Conservation (phyloP, 106 monocot species). For the Posidonia australis region DNA sequence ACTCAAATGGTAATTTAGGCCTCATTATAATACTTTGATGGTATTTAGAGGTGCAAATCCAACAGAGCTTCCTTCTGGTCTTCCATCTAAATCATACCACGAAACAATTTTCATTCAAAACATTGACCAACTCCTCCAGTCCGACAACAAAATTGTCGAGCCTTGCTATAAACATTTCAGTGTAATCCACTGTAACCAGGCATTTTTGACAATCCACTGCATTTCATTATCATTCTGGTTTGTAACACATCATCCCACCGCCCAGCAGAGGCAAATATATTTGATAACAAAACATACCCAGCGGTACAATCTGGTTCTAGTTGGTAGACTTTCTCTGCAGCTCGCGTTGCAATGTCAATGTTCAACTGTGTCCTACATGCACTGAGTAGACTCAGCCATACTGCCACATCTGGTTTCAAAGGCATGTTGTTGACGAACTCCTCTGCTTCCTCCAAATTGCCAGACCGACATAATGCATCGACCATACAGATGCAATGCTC, state of each 20-base stretch:
- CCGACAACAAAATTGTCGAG: background rate
- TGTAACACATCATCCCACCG: constrained; percentile 53
- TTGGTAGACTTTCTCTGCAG: constrained; percentile 36
- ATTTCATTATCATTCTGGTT: constrained; percentile 45
- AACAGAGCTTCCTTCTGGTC: background rate
- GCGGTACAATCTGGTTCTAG: constrained; percentile 48
- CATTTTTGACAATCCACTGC: constrained; percentile 30
- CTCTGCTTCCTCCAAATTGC: constrained; percentile 52
- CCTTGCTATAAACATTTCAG: background rate
- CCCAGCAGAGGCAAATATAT: constrained; percentile 55
- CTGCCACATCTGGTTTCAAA: constrained; percentile 29
- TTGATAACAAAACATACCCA: constrained; percentile 53
- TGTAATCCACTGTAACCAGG: constrained; percentile 39
- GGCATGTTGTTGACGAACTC: constrained; percentile 49
- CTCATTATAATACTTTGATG: no score
- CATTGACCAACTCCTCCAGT: background rate
- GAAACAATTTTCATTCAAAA: background rate
- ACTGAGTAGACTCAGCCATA: constrained; percentile 64
- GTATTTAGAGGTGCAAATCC: no score
- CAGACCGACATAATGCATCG: constrained; percentile 61
- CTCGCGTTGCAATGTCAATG: constrained; percentile 31
- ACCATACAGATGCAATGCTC: constrained; percentile 82
- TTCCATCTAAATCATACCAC: background rate
- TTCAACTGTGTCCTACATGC: constrained; percentile 46
- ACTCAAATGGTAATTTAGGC: no score